Conservation (phyloP, 169 alveolate species). For the Babesia divergens region DNA sequence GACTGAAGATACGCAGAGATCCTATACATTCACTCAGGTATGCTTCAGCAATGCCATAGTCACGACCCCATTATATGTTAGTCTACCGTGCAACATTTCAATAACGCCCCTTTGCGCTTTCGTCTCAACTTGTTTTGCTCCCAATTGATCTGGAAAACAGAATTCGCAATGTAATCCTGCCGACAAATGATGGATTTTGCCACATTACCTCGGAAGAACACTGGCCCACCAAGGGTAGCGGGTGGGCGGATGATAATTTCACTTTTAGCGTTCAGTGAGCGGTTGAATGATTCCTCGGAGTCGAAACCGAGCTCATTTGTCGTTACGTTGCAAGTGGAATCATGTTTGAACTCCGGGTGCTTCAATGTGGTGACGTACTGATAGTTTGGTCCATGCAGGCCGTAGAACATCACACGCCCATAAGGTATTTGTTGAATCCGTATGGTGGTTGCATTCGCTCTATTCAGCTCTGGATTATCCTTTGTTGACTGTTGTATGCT, state of each 20-base stretch:
- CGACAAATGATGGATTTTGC: slow-evolving; percentile 34
- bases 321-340: background rate
- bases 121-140: slow-evolving; percentile 2
- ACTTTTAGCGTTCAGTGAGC: slow-evolving; percentile 40
- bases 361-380: background rate
- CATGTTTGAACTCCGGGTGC: slow-evolving; percentile 11
- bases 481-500: background rate
- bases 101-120: background rate
- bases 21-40: background rate
- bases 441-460: too few relatives aligned
- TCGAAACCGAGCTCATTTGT: slow-evolving; percentile 49
- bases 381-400: slow-evolving; percentile 23
- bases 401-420: slow-evolving; percentile 38
- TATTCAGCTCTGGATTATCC: too few relatives aligned
- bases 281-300: slow-evolving; percentile 26
- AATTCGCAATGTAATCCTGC: slow-evolving; percentile 32
- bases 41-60: too few relatives aligned
- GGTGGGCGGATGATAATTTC: slow-evolving; percentile 55
- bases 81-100: background rate
- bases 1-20: too few relatives aligned
- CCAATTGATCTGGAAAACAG: slow-evolving; percentile 57
- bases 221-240: slow-evolving; percentile 40
- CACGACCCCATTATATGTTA: too few relatives aligned
- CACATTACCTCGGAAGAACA: slow-evolving; percentile 41
- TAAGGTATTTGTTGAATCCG: too few relatives aligned